phyloP scores from a whole-genome alignment of 208 protist genomes.

The Leptomonas seymouri region DNA sequence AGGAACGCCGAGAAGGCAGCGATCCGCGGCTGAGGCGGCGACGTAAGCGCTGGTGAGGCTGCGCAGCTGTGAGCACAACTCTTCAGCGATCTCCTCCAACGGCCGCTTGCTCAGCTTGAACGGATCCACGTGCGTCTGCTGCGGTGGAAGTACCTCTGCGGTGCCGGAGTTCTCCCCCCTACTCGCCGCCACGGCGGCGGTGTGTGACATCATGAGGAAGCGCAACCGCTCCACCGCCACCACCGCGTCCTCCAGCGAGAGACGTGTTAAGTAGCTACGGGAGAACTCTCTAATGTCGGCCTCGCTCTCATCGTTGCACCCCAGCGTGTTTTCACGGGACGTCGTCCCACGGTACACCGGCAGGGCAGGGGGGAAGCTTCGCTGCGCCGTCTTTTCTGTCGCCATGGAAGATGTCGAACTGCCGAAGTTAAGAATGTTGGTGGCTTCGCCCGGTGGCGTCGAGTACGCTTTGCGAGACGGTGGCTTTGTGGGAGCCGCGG shows the following conservation, averaged over 20 bases:
- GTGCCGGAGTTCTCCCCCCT: background rate
- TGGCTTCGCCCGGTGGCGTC: background rate
- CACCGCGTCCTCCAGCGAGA: slow-evolving; percentile 47
- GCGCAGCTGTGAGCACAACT: slow-evolving; percentile 39
- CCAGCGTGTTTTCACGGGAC: background rate
- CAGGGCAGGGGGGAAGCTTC: background rate
- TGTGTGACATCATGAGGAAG: slow-evolving; percentile 33
- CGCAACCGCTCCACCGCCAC: slow-evolving; percentile 39
- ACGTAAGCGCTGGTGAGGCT: slow-evolving; percentile 29
- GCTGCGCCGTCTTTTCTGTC: slow-evolving; percentile 12
- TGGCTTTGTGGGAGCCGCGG: background rate
- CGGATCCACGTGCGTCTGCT: slow-evolving; percentile 34
- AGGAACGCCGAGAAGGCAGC: slow-evolving; percentile 21
- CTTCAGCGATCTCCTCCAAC: slow-evolving; percentile 49
- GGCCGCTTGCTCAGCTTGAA: slow-evolving; percentile 45
- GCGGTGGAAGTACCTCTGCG: background rate
- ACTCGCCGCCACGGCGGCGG: slow-evolving; percentile 21
- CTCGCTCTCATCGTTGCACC: slow-evolving; percentile 16
- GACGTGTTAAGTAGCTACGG: slow-evolving; percentile 33
- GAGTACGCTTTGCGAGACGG: slow-evolving; percentile 5
- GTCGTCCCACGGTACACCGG: slow-evolving; percentile 10
- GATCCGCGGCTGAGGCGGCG: slow-evolving; percentile 26
- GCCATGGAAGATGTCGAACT: slow-evolving; percentile 11
- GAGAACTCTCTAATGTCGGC: slow-evolving; percentile 30
- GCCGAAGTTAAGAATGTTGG: background rate